Conservation (phyloP, 768 basidiomycete genomes). For the Panaeolus papilionaceus region DNA sequence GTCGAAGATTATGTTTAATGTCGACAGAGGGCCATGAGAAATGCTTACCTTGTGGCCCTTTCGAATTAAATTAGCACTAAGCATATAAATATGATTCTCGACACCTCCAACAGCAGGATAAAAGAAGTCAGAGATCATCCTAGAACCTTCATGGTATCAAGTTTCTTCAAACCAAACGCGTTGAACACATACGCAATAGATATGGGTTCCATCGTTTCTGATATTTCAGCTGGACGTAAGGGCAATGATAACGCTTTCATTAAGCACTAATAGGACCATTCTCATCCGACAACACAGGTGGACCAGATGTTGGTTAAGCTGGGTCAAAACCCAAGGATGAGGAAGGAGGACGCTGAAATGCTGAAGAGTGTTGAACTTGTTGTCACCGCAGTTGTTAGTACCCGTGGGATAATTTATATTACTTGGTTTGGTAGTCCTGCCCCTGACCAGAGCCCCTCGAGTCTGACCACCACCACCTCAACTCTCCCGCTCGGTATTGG, state of each 20-base stretch:
- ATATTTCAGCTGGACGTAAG: background rate
- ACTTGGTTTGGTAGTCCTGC: background rate
- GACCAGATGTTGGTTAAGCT: background rate
- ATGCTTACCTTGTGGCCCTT: conserved; percentile 81
- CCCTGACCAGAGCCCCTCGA: too few relatives aligned
- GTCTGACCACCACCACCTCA: background rate
- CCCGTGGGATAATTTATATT: background rate
- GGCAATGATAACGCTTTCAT: background rate
- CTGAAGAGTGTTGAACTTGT: background rate
- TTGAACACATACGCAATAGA: conserved; percentile 31
- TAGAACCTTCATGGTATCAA: conserved; percentile 34
- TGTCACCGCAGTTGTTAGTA: background rate
- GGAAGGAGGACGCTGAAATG: background rate
- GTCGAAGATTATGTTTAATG: conserved; percentile 1
- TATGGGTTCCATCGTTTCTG: conserved; percentile 30
- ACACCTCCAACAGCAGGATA: conserved; percentile 94
- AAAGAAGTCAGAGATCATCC: conserved; percentile 98
- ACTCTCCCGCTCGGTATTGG: too few relatives aligned
- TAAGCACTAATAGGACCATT: background rate
- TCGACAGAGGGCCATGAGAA: conserved; percentile 4
- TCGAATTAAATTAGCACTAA: conserved; percentile 81
- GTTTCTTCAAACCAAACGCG: background rate
- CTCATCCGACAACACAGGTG: background rate
- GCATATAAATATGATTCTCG: conserved; percentile 95
- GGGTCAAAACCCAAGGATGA: background rate